These are phyloP conservation scores for Daldinia caldariorum DNA, from an alignment of 495 filamentous ascomycete species.

Conservation along the genomic window DNA sequence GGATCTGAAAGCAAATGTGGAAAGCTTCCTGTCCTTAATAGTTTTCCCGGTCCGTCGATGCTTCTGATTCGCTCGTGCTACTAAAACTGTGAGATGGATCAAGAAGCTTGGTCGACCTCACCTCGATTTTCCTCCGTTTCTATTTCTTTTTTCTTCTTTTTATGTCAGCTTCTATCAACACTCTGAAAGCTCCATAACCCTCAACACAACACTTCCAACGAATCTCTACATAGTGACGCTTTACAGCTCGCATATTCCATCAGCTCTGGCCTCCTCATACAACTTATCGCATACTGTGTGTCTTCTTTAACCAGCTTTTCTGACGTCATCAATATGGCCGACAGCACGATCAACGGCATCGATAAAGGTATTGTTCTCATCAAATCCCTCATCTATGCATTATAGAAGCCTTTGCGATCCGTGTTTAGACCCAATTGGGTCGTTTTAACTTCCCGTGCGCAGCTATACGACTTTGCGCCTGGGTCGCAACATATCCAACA, in stretches of 20 bases:
- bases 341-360: conserved; percentile 50
- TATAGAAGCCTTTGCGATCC: conserved; percentile 25
- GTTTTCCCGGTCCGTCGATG: conserved; percentile 48
- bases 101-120: conserved; percentile 50
- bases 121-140: conserved; percentile 39
- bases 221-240: conserved; percentile 13
- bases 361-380: conserved; percentile 52
- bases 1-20: conserved; percentile 38
- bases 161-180: conserved; percentile 29
- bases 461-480: conserved; percentile 29
- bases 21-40: conserved; percentile 41
- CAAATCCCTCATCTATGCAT: conserved; percentile 2
- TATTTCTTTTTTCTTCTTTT: conserved; percentile 30
- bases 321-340: conserved; percentile 60
- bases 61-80: conserved; percentile 49
- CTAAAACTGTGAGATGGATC: conserved; percentile 44
- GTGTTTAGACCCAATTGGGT: conserved; percentile 36
- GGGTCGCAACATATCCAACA: conserved; percentile 31
- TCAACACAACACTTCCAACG: conserved; percentile 24
- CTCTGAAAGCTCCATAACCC: conserved; percentile 7
- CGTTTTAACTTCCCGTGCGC: conserved; percentile 8
- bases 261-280: neutral
- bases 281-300: conserved; percentile 24
- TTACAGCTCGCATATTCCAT: conserved; percentile 12
- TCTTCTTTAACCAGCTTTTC: conserved; percentile 24